phyloP scores from a whole-genome alignment of 768 basidiomycete species.

The Boletellus sp. region DNA sequence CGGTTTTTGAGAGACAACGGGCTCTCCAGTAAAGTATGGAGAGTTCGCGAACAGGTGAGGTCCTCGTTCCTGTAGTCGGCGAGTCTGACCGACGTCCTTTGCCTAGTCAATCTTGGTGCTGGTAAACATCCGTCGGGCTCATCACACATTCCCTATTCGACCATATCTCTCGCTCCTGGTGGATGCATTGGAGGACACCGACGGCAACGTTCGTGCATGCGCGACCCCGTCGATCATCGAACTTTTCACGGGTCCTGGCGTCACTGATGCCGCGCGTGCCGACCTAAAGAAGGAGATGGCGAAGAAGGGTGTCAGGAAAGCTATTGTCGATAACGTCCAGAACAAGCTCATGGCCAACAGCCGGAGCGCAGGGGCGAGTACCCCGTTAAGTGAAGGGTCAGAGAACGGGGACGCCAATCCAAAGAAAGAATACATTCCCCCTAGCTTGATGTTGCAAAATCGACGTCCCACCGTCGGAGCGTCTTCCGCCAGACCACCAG shows the following conservation, averaged over 20 bases:
- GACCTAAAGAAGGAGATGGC: constrained; percentile 91
- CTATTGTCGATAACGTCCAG: constrained; percentile 79
- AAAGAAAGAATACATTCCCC: constrained; percentile 67
- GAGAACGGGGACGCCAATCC: constrained; percentile 42
- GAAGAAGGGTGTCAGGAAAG: constrained; percentile 83
- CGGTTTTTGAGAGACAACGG: constrained; percentile 67
- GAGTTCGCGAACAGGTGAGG: constrained; percentile 83
- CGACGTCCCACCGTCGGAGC: constrained; percentile 46
- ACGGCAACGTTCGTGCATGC: constrained; percentile 84
- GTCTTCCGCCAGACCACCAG: constrained; percentile 19
- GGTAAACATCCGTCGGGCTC: constrained; percentile 66
- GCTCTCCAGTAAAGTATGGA: constrained; percentile 78
- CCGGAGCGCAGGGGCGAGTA: constrained; percentile 39
- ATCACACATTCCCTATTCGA: constrained; percentile 74
- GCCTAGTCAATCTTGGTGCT: constrained; percentile 59
- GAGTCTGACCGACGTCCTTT: not conserved
- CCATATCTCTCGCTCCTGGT: constrained; percentile 79
- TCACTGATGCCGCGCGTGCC: constrained; percentile 81
- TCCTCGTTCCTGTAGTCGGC: not conserved
- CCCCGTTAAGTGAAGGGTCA: constrained; percentile 53
- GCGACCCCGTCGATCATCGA: constrained; percentile 77
- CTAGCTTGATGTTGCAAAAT: constrained; percentile 58
- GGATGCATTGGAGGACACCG: constrained; percentile 84
- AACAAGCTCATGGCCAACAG: constrained; percentile 52
- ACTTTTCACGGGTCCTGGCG: constrained; percentile 79